Base-by-base conservation (phyloP, 164 flowering plant genomes). In the Protea cynaroides region DNA sequence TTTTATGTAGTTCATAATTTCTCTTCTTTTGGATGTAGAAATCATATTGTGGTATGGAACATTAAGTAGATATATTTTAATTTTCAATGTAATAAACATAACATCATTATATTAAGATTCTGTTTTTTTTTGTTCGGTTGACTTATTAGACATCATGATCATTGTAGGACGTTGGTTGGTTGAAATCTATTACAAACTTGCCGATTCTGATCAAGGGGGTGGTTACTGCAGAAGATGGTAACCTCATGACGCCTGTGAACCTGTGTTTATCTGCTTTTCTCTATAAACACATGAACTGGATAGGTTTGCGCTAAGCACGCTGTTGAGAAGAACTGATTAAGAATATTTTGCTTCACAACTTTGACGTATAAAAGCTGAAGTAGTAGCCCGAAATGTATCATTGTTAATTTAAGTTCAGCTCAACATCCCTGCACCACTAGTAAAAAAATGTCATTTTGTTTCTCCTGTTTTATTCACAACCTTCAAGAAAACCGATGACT, bases 211-310 rank as follows among this genome's bases (percentile, higher is more conserved):
- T 91, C 73, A 91, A 91, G 72, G 97, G 94, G 6, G 64, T 89
- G 24, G 90, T 91, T 53, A 87, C 96, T 38, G 64, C 70, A 25
- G 97, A 91, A 75, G 95, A 90, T 74, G 97, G 97, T 90, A 85
- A 69, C 58, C 15, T 62, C 50, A 57, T 15, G 15, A 43, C 34
- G 52, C 7, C 8, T 38, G 58, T 63, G n/a, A 12, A 25, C 23
- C 21, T 14, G 18, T 11, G 25, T 24, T 23, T 6, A 1, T 12
- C 19, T 44, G 11, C 3, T 46, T 61, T 12, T 23, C 34, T 25
- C 36, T 34, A 1, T 22, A 38, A 4, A 43, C 0, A 8, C 13
- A 40, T 40, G 46, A 40, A 40, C 10, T 40, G 46, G 46, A 40
- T 1, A 40, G 14, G 46, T 40, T 40, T 12, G 46, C 1, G 46